phyloP scores from a whole-genome alignment of 1,139 yeast genomes.

The Pneumocystis murina region DNA sequence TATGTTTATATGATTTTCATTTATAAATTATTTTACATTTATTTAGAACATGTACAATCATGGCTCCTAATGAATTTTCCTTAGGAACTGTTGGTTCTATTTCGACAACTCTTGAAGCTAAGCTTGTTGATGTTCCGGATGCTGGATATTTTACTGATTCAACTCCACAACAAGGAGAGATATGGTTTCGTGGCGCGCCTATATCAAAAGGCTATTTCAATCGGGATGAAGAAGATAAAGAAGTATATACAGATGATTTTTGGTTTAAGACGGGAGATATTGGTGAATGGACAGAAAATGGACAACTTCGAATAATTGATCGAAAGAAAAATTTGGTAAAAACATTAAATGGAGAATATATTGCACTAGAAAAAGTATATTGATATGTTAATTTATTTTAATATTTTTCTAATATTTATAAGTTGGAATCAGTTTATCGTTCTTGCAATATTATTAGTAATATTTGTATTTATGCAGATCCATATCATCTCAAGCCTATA shows the following conservation, averaged over 20 bases:
- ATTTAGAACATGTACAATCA: constrained; percentile 44
- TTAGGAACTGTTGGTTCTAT: constrained; percentile 69
- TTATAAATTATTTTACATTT: background rate
- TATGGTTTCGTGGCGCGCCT: constrained; percentile 60
- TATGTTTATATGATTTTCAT: background rate
- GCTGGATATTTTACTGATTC: constrained; percentile 77
- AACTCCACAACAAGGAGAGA: constrained; percentile 65
- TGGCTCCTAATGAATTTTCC: constrained; percentile 51
- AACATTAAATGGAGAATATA: constrained; percentile 92
- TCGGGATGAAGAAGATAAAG: constrained; percentile 67
- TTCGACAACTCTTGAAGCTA: constrained; percentile 69
- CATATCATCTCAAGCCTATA: constrained; percentile 66
- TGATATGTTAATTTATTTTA: constrained; percentile 35
- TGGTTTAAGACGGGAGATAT: constrained; percentile 98
- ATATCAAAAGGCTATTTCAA: constrained; percentile 66
- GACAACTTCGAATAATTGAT: constrained; percentile 73
- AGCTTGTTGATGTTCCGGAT: constrained; percentile 81
- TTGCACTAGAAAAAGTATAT: constrained; percentile 75
- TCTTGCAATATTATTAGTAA: constrained; percentile 63
- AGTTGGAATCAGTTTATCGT: constrained; percentile 42
- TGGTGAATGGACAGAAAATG: constrained; percentile 78
- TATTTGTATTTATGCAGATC: constrained; percentile 88
- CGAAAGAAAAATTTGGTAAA: constrained; percentile 93
- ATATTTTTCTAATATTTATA: background rate
- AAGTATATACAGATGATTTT: constrained; percentile 65